A percentile compares a stretch with the other conserved stretches of the same genome.
Conservation (phyloP, 1,139 yeast genomes). For the Debaryomyces fabryi region DNA sequence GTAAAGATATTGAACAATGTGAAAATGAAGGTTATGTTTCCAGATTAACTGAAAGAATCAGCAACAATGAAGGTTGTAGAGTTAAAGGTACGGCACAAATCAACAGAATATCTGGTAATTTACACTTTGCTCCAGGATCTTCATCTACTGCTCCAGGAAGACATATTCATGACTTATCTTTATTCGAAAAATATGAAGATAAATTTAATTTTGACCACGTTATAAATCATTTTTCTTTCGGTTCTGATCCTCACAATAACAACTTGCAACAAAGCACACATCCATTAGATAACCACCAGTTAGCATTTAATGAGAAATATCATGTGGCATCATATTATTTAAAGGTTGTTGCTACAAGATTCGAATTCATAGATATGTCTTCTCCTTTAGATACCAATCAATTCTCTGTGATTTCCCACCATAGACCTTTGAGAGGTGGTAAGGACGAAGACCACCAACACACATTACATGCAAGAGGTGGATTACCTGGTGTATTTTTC, state of each 20-base stretch:
- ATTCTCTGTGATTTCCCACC: conserved; percentile 88
- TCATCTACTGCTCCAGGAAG: conserved; percentile 55
- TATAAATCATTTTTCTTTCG: conserved; percentile 83
- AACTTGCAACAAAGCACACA: conserved; percentile 48
- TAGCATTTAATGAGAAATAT: conserved; percentile 50
- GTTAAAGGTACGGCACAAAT: conserved; percentile 77
- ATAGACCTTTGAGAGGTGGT: conserved; percentile 83
- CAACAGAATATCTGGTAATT: conserved; percentile 84
- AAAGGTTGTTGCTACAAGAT: conserved; percentile 90
- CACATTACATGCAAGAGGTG: conserved; percentile 82
- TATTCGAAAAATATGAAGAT: conserved; percentile 57
- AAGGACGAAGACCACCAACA: conserved; percentile 89
- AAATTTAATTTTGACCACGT: conserved; percentile 71
- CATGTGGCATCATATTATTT: conserved; percentile 77
- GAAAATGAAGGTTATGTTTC: conserved; percentile 83
- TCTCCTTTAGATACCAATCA: conserved; percentile 78
- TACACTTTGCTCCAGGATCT: conserved; percentile 95
- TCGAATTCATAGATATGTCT: conserved; percentile 60
- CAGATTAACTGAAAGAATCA: conserved; percentile 55
- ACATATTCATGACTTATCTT: conserved; percentile 84
- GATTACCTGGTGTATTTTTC: conserved; percentile 87
- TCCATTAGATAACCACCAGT: conserved; percentile 68
- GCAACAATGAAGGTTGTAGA: conserved; percentile 78
- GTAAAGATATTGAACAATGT: conserved; percentile 84
- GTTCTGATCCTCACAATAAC: conserved; percentile 51